phyloP scores from a whole-genome alignment of 192 early-diverging fungal genomes.

The Kappamyces sp. region DNA sequence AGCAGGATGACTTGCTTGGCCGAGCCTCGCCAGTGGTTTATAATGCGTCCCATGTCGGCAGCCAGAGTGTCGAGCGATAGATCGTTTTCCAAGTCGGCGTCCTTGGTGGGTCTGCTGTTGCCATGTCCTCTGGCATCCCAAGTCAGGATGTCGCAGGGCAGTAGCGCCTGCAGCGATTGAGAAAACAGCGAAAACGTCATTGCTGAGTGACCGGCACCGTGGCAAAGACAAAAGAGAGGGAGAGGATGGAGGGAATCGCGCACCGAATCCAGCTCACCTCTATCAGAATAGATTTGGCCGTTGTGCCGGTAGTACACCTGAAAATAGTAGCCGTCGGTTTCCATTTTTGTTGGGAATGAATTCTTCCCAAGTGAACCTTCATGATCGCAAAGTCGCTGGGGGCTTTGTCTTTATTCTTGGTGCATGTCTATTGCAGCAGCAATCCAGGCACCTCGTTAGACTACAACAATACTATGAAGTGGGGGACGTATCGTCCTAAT shows the following conservation, averaged over 20 bases:
- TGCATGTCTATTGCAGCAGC: too few relatives aligned
- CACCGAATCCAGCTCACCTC: too few relatives aligned
- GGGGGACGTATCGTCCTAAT: slow-evolving; percentile 90
- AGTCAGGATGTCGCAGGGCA: slow-evolving; percentile 13
- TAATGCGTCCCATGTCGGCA: slow-evolving; percentile 22
- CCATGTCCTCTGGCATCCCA: slow-evolving; percentile 37
- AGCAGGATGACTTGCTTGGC: slow-evolving; percentile 28
- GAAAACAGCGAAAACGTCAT: slow-evolving; percentile 32
- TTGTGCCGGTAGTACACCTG: too few relatives aligned
- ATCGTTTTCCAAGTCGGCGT: slow-evolving; percentile 3
- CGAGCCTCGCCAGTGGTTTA: slow-evolving; percentile 11
- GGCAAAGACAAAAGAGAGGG: slow-evolving; percentile 39
- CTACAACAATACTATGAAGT: slow-evolving; percentile 57
- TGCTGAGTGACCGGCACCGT: slow-evolving; percentile 40
- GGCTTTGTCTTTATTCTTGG: too few relatives aligned
- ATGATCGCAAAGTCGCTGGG: too few relatives aligned
- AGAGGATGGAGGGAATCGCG: too few relatives aligned
- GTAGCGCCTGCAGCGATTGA: slow-evolving; percentile 1
- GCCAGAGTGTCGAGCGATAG: slow-evolving; percentile 26
- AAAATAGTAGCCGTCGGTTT: too few relatives aligned
- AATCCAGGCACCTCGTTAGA: too few relatives aligned
- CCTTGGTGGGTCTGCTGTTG: slow-evolving; percentile 21
- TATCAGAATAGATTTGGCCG: too few relatives aligned
- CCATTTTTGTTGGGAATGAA: too few relatives aligned
- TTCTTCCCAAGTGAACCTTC: too few relatives aligned